These are phyloP conservation scores for Fusarium sulawesiense DNA, from an alignment of 2,329 filamentous ascomycete species.

Conservation along the genomic window DNA sequence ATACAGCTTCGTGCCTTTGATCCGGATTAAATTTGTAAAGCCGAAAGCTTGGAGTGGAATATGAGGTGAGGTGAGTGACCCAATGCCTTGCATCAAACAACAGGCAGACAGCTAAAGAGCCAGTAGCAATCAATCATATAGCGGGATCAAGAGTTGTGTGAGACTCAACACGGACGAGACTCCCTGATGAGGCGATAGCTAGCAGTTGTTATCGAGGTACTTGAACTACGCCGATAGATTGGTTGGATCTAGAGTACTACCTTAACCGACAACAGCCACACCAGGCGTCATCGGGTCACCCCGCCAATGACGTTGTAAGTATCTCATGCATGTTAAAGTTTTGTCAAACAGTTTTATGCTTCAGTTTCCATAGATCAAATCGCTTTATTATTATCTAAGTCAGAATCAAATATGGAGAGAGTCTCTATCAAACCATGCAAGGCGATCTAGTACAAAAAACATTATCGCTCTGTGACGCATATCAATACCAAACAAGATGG, in stretches of 20 bases:
- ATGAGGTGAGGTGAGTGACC: constrained; percentile 22
- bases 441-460: constrained; percentile 11
- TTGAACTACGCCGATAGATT: accelerated
- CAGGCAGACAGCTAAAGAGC: constrained; percentile 15
- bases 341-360: constrained; percentile 30
- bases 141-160: constrained; percentile 36
- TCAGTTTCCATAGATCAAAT: constrained; percentile 9
- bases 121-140: constrained; percentile 38
- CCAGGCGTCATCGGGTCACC: constrained; percentile 43
- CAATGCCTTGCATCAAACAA: constrained; percentile 35
- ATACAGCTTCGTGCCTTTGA: not conserved
- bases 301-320: constrained; percentile 48
- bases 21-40: constrained; percentile 16
- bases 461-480: not conserved
- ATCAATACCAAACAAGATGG: not conserved
- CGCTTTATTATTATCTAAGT: not conserved
- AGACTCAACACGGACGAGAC: constrained; percentile 14
- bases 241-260: not conserved
- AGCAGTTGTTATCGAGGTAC: constrained; percentile 2
- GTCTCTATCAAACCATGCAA: not conserved
- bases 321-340: constrained; percentile 21
- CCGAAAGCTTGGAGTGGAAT: constrained; percentile 31
- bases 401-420: not conserved
- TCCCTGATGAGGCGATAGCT: constrained; percentile 31
- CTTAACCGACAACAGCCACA: constrained; percentile 20